Percentiles rank a stretch among this genome's conserved stretches.
Evolutionary conservation across 345 rosid species (phyloP).

Genomic region (Bretschneidera sinensis): DNA sequence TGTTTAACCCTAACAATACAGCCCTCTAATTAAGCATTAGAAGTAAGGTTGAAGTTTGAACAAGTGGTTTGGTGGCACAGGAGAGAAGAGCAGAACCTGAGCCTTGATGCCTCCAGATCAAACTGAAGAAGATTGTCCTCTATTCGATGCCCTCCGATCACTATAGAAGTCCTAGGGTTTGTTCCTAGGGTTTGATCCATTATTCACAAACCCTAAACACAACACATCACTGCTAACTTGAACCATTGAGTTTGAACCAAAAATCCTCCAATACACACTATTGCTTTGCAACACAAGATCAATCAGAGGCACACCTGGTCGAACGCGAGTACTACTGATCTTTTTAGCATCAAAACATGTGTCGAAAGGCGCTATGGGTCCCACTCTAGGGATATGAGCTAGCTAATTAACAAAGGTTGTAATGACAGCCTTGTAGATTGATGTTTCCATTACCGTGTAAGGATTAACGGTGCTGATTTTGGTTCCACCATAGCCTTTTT

Average conservation of each 20-base stretch:
- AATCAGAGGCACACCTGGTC: slow-evolving; percentile 7
- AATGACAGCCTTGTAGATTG: slow-evolving; percentile 23
- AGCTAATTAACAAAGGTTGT: slow-evolving; percentile 10
- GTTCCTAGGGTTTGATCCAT: no score
- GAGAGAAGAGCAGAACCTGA: slow-evolving; percentile 11
- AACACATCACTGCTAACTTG: not conserved
- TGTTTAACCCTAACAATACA: no score
- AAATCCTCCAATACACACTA: slow-evolving; percentile 10
- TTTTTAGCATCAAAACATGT: not conserved
- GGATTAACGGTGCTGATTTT: slow-evolving; percentile 25
- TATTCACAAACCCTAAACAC: slow-evolving; percentile 15
- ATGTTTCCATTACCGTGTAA: slow-evolving; percentile 20
- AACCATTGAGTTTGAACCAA: slow-evolving; percentile 11
- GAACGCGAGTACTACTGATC: not conserved
- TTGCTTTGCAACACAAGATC: slow-evolving; percentile 5
- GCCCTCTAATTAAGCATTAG: not conserved
- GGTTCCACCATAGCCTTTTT: slow-evolving; percentile 28
- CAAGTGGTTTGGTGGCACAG: slow-evolving; percentile 1
- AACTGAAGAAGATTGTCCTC: slow-evolving; percentile 16
- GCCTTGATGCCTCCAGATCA: slow-evolving; percentile 4
- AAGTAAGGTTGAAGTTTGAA: not conserved
- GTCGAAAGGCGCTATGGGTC: not conserved
- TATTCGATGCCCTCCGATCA: slow-evolving; percentile 6
- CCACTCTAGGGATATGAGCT: not conserved
- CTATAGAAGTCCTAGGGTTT: slow-evolving; percentile 1